These are phyloP conservation scores for Entonaema liquescens DNA, from an alignment of 495 filamentous ascomycete species.

Conservation along the genomic window DNA sequence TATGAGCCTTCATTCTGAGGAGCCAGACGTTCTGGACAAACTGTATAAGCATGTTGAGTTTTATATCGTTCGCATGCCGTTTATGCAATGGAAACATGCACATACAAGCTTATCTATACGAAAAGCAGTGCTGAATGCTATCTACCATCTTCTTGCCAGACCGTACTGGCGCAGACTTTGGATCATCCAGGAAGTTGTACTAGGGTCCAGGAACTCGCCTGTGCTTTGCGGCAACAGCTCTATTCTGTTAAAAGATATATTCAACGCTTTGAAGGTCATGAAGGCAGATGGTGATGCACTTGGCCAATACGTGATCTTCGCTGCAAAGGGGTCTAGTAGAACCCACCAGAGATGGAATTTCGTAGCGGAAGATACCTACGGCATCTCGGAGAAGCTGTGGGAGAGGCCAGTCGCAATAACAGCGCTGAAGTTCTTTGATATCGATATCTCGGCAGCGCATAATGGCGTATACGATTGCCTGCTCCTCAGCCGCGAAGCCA, in stretches of 20 bases:
- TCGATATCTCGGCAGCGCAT: slow-evolving; percentile 4
- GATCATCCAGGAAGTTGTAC: slow-evolving; percentile 41
- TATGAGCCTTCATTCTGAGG: slow-evolving; percentile 22
- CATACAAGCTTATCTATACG: slow-evolving; percentile 14
- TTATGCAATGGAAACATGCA: slow-evolving; percentile 27
- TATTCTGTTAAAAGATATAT: not conserved
- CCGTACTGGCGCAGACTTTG: slow-evolving; percentile 40
- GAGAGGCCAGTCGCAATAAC: slow-evolving; percentile 21
- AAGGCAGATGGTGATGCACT: not conserved
- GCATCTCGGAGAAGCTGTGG: slow-evolving; percentile 28
- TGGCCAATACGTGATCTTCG: not conserved
- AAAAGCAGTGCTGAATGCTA: slow-evolving; percentile 23
- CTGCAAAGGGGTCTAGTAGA: not conserved
- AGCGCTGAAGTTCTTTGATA: slow-evolving; percentile 11
- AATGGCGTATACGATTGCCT: slow-evolving; percentile 21
- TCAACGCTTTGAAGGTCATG: not conserved
- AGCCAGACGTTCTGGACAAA: slow-evolving; percentile 15
- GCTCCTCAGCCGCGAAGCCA: slow-evolving; percentile 32
- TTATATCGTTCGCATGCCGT: slow-evolving; percentile 21
- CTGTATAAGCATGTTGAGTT: slow-evolving; percentile 18
- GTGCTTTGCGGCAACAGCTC: slow-evolving; percentile 10
- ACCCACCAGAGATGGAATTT: slow-evolving; percentile 8
- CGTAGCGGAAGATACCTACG: slow-evolving; percentile 11
- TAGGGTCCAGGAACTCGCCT: slow-evolving; percentile 26
- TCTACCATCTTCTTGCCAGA: slow-evolving; percentile 26